Evolutionary conservation across 169 alveolate genomes (phyloP).

Genomic region (Plasmodium sp.): DNA sequence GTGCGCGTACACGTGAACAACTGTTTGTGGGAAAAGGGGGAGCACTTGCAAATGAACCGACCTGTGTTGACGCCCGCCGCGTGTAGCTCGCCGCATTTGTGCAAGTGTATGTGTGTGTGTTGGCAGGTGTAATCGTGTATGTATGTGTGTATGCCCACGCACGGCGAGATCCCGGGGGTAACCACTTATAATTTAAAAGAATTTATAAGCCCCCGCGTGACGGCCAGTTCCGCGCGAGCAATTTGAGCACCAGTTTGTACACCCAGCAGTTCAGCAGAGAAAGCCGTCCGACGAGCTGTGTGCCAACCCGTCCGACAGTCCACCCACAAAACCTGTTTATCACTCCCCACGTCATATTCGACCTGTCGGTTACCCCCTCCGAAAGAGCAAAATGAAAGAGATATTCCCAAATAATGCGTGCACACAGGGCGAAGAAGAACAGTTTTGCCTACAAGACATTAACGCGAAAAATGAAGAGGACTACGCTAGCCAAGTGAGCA

Average conservation of each 20-base stretch:
- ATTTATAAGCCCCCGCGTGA: not conserved
- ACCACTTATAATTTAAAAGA: not conserved
- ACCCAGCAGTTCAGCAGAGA: not conserved
- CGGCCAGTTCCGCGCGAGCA: not conserved
- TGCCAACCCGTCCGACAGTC: not conserved
- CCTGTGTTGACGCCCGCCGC: not conserved
- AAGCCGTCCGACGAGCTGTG: not conserved
- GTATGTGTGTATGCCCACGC: not conserved
- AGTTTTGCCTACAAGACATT: constrained; percentile 38
- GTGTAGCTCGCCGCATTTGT: not conserved
- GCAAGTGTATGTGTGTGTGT: not conserved
- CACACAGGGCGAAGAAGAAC: not conserved
- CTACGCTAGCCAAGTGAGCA: not conserved
- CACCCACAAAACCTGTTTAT: not conserved
- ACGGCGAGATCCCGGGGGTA: not conserved
- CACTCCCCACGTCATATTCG: not conserved
- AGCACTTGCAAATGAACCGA: not conserved
- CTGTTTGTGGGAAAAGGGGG: not conserved
- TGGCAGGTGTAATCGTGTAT: not conserved
- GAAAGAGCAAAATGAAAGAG: constrained; percentile 21
- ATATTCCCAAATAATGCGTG: not conserved
- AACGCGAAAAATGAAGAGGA: constrained; percentile 1
- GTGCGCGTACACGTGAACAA: not conserved
- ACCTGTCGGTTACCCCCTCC: not conserved
- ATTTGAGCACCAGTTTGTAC: not conserved